Evolutionary conservation across 371 early-diverging fungal genomes (phyloP), one percentile per base, ranked within the genome.

Genomic region (Apophysomyces ossiformis): DNA sequence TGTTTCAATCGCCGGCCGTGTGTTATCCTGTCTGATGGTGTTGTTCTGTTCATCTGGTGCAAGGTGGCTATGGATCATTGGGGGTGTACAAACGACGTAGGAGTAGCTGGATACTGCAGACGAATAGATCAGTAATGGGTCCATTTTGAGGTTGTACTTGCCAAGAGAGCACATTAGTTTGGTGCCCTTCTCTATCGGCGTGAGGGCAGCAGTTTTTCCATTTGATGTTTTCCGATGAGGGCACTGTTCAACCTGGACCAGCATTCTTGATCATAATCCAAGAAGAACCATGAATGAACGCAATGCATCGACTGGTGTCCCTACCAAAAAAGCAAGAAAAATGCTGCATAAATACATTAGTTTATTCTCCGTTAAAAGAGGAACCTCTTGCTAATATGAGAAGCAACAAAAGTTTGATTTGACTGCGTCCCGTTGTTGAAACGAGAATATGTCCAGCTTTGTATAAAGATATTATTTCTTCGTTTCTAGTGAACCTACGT

Each of bases 81-180:
- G 54, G 54, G 21, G 54, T 50, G 54, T 50, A 50, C 54, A 50
- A 50, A 50, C 54, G 54, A 21, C 54, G 21, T 50, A 50, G 54
- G 21, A 50, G 21, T 50, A 50, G 54, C 54, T 50, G 54, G 54
- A 50, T 50, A 21, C 54, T 21, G 11, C 54, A 50, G 9, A 50
- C 54, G 54, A 50, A 26, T 26, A 50, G 54, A 21, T 13, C 54
- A 50, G 21, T 18, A 7, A 45, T 45, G 54, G 54, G 21, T 21
- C 54, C 18, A 16, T 50, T 50, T 21, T 50, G 54, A 50, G 9
- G 21, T 21, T 21, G 21, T 5, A 18, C 21, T 50, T 50, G 16
- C 21, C 54, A n/a, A 21, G 21, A 21, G 21, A 50, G 41, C 8
- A 41, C 41, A 11, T 41, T 21, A 21, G 4, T 50, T 50, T 50